These are phyloP conservation scores for Talaromyces marneffei DNA, from an alignment of 2,329 filamentous ascomycete species.

Conservation along the genomic window DNA sequence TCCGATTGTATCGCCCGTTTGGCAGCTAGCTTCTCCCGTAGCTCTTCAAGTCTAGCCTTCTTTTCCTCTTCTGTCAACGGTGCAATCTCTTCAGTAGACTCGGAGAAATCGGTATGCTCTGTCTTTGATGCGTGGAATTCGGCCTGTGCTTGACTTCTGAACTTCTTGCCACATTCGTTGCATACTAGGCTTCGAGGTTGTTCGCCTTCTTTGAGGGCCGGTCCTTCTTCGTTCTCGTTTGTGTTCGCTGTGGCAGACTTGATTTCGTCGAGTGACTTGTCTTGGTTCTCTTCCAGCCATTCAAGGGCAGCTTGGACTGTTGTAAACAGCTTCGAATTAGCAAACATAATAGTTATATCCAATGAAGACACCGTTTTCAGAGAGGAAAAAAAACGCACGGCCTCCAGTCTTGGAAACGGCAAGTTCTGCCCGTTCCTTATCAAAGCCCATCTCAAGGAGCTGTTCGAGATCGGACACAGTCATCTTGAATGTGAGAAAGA, in stretches of 20 bases:
- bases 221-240: constrained; percentile 50
- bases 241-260: constrained; percentile 51
- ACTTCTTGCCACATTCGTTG: constrained; percentile 91
- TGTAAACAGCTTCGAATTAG: neutral
- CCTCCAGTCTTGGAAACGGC: constrained; percentile 79
- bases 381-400: constrained; percentile 48
- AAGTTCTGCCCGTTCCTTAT: constrained; percentile 71
- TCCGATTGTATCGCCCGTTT: constrained; percentile 65
- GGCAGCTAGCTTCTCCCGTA: constrained; percentile 63
- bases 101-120: constrained; percentile 83
- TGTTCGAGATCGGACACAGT: constrained; percentile 52
- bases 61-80: constrained; percentile 91
- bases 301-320: constrained; percentile 82
- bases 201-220: constrained; percentile 64
- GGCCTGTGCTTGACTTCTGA: constrained; percentile 72
- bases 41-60: constrained; percentile 67
- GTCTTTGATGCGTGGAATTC: constrained; percentile 89
- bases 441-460: constrained; percentile 69
- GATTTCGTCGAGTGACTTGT: constrained; percentile 79
- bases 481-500: constrained; percentile 26
- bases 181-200: constrained; percentile 77
- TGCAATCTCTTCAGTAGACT: constrained; percentile 87
- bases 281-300: constrained; percentile 90
- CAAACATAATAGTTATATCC: neutral
- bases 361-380: neutral